Percentiles rank a stretch among this genome's conserved stretches.
phyloP scores from a whole-genome alignment of 2,329 filamentous ascomycete genomes.

The Alternaria viburni region DNA sequence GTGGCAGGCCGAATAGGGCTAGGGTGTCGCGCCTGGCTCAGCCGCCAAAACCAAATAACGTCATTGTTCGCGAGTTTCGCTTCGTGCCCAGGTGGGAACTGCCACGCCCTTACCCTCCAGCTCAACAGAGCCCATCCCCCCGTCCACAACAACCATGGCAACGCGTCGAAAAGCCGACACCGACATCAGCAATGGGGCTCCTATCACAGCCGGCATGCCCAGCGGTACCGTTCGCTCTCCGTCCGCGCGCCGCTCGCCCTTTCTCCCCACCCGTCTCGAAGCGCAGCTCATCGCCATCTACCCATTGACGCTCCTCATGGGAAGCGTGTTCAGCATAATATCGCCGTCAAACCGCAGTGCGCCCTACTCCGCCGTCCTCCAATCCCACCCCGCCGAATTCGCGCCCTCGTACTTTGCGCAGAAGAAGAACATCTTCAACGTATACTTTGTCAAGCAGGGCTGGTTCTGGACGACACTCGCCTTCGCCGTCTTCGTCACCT shows the following conservation, averaged over 20 bases:
- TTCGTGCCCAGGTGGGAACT: not conserved
- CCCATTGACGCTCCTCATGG: constrained; percentile 78
- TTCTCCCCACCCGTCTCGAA: constrained; percentile 74
- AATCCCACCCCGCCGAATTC: constrained; percentile 65
- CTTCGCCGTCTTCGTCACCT: constrained; percentile 72
- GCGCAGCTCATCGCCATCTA: constrained; percentile 71
- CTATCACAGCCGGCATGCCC: constrained; percentile 35
- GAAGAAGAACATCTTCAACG: constrained; percentile 91
- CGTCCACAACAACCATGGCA: constrained; percentile 30
- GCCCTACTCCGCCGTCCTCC: constrained; percentile 66
- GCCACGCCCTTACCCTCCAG: not conserved
- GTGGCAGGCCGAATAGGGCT: constrained; percentile 15
- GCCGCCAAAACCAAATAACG: constrained; percentile 21
- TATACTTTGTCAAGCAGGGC: constrained; percentile 91
- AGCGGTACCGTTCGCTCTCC: constrained; percentile 28
- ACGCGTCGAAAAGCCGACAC: constrained; percentile 40
- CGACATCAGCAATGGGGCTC: constrained; percentile 12
- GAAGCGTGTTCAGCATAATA: constrained; percentile 78
- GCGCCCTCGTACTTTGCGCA: constrained; percentile 89
- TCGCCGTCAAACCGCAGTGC: constrained; percentile 71
- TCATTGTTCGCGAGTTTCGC: constrained; percentile 24
- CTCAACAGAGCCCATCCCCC: not conserved
- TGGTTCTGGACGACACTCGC: constrained; percentile 89
- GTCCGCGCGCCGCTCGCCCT: constrained; percentile 57
- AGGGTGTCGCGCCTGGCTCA: constrained; percentile 26